These are phyloP conservation scores for Colletotrichum tanaceti DNA, from an alignment of 2,329 filamentous ascomycete genomes.

Conservation along the genomic window DNA sequence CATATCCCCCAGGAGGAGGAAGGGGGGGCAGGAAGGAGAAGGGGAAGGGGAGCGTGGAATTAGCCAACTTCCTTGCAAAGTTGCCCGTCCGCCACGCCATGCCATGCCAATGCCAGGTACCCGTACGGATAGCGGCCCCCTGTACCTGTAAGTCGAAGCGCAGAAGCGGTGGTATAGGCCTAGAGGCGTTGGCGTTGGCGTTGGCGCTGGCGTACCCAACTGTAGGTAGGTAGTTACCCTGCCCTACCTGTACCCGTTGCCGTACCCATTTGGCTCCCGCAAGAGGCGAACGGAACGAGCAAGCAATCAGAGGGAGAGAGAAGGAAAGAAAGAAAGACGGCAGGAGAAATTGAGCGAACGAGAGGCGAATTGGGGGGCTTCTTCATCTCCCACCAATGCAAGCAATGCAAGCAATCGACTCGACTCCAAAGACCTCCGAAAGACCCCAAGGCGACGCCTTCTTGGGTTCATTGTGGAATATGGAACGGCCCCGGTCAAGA, in stretches of 20 bases:
- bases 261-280: background rate
- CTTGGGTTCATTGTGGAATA: conserved; percentile 8
- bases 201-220: conserved; percentile 1
- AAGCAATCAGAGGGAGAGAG: conserved; percentile 2
- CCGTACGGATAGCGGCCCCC: conserved; percentile 22
- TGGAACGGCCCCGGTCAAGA: conserved; percentile 21
- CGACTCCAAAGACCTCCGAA: too few species aligned
- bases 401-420: too few species aligned
- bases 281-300: background rate
- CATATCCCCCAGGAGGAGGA: conserved; percentile 22
- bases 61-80: conserved; percentile 27
- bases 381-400: background rate
- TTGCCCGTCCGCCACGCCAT: conserved; percentile 15
- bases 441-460: conserved; percentile 1
- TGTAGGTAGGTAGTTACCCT: conserved; percentile 3
- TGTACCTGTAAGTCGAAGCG: background rate
- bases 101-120: conserved; percentile 38
- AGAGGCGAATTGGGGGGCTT: background rate
- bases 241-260: too few species aligned
- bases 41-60: conserved; percentile 28
- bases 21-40: background rate
- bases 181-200: background rate
- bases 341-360: background rate
- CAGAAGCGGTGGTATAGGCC: background rate
- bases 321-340: background rate